Percentiles rank a stretch among this genome's conserved stretches.
phyloP scores from a whole-genome alignment of 495 filamentous ascomycete genomes.

The Geoglossum glabrum region DNA sequence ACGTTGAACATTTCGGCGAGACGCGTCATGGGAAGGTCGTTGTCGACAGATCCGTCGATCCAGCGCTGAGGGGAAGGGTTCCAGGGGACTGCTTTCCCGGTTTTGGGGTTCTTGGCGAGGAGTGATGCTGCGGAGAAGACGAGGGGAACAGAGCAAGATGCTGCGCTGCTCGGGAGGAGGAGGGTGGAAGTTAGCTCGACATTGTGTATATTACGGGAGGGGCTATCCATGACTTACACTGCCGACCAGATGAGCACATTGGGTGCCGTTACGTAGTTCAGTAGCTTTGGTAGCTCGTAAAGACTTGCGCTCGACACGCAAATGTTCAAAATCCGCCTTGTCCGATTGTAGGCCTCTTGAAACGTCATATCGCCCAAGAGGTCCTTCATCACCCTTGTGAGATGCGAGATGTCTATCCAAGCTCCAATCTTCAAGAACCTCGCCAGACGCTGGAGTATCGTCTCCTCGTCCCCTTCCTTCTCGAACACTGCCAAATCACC shows the following conservation, averaged over 20 bases:
- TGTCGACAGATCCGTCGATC: conserved; percentile 89
- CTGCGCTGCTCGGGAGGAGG: conserved; percentile 28
- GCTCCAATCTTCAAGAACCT: conserved; percentile 63
- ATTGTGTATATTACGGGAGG: neutral
- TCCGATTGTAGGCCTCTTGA: conserved; percentile 86
- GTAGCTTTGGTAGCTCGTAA: conserved; percentile 65
- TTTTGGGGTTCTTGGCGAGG: conserved; percentile 69
- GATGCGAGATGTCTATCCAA: conserved; percentile 62
- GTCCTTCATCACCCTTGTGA: conserved; percentile 59
- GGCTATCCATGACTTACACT: conserved; percentile 34
- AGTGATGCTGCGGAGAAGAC: conserved; percentile 58
- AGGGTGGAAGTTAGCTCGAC: neutral
- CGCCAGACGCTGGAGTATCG: conserved; percentile 44
- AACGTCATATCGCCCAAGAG: conserved; percentile 81
- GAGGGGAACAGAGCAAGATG: conserved; percentile 85
- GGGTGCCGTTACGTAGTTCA: conserved; percentile 85
- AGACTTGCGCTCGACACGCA: conserved; percentile 72
- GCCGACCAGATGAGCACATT: conserved; percentile 95
- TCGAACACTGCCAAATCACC: conserved; percentile 76
- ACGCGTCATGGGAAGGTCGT: conserved; percentile 80
- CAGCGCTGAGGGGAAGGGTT: conserved; percentile 63
- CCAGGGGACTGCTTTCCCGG: conserved; percentile 61
- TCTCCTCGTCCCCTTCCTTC: conserved; percentile 43
- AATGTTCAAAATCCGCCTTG: conserved; percentile 76
- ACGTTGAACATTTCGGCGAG: conserved; percentile 94